Evolutionary conservation across 768 basidiomycete species (phyloP), one percentile per base, ranked within the genome.

Genomic region (Cystobasidium onofrii): DNA sequence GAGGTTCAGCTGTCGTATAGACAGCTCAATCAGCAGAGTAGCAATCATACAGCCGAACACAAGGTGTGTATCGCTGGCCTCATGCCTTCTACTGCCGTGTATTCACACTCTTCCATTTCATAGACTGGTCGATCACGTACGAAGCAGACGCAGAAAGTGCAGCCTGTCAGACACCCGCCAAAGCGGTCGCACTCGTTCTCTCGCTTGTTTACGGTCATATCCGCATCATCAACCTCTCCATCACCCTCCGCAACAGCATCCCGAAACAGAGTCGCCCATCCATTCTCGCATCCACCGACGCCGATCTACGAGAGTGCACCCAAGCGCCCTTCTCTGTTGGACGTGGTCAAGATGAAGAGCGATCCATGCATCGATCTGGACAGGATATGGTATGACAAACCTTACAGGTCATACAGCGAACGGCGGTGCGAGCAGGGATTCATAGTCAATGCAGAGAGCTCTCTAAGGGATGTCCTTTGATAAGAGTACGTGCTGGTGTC

Each of bases 401-500:
- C 57, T 7, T 23, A 64, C 34, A 64, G 25, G 15, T 36, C 36
- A 27, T 25, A 41, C 63, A 15, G 13, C 17, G 39, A 43, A 46
- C 31, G 63, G 25, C 36, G 33, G 27, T 39, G 43, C 39, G 6
- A 18, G 63, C 27, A 64, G 25, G 63, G 63, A 3, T 64, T 39
- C 36, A 4, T 39, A 4, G 43, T 64, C 3, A 64, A 64, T 64
- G 63, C 63, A 7, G 63, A 41, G 15, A 64, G 17, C 18, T 64
- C 63, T 17, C 39, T 64, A 20, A 64, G 63, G 39, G 63, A 64
- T 64, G 63, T 64, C 36, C 63, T 64, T 39, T 64, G 34, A 43
- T 18, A 29, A n/a, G n/a, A n/a, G n/a, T n/a, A n/a, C n/a, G n/a
- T n/a, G 61, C 10, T 6, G 6, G 15, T 15, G 54, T 23, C 57